Conservation (phyloP, 2,329 filamentous ascomycete species). For the Drechmeria coniospora region DNA sequence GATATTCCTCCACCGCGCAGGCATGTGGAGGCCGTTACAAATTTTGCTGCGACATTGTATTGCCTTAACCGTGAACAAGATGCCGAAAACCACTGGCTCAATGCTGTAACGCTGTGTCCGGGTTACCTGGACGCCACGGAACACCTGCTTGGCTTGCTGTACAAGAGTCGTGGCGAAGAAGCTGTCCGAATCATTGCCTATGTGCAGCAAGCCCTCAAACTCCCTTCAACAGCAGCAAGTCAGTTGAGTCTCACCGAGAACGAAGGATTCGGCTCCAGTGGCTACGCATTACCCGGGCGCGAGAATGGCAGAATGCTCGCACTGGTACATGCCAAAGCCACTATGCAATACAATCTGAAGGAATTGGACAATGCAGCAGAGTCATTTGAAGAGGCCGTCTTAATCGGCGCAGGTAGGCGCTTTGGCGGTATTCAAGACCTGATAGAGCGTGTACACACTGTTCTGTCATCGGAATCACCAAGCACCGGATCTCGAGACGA, state of each 20-base stretch:
- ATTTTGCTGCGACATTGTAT: constrained; percentile 77
- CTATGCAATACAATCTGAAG: constrained; percentile 85
- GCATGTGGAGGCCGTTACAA: constrained; percentile 87
- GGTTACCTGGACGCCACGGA: constrained; percentile 91
- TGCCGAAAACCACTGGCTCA: constrained; percentile 73
- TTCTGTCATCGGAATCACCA: constrained; percentile 33
- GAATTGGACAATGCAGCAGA: constrained; percentile 67
- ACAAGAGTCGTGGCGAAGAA: constrained; percentile 67
- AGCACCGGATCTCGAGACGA: constrained; percentile 4
- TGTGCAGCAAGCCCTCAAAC: constrained; percentile 54
- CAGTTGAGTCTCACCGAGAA: constrained; percentile 7
- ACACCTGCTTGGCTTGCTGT: constrained; percentile 78
- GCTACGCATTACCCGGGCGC: constrained; percentile 66
- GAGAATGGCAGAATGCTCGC: constrained; percentile 89
- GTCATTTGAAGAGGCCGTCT: constrained; percentile 87
- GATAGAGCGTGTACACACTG: constrained; percentile 60
- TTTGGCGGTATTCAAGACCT: constrained; percentile 60
- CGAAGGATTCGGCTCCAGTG: constrained; percentile 26
- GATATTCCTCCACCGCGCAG: constrained; percentile 26
- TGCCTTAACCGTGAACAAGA: constrained; percentile 70
- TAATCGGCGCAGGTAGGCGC: constrained; percentile 66
- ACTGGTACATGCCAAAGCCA: constrained; percentile 95
- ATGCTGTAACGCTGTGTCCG: constrained; percentile 68
- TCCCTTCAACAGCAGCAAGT: neutral
- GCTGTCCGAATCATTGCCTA: constrained; percentile 77